These are phyloP conservation scores for Ulota crispa DNA, from an alignment of 225 moss, liverwort and hornwort species.

Conservation along the genomic window DNA sequence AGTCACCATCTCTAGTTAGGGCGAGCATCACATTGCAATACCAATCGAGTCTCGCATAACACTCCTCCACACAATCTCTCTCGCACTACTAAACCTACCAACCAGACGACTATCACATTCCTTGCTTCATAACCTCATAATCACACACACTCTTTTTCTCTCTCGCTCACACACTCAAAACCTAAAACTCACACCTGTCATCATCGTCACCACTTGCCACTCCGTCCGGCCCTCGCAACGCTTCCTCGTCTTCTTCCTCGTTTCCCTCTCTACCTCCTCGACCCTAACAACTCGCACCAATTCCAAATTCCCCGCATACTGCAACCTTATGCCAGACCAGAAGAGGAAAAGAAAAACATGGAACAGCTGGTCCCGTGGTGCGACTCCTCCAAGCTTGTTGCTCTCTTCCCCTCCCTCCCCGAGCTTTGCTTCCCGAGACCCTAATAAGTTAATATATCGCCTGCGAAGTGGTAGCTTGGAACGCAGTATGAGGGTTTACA, in stretches of 20 bases:
- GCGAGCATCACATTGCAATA: constrained; percentile 46
- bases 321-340: neutral
- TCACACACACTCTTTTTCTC: neutral
- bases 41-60: neutral
- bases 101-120: neutral
- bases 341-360: neutral
- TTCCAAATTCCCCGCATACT: constrained; percentile 40
- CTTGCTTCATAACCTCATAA: neutral
- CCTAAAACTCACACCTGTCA: constrained; percentile 24
- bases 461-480: no score
- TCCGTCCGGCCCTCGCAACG: constrained; percentile 7
- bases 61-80: constrained; percentile 2
- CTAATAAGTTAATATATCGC: neutral
- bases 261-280: neutral
- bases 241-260: neutral
- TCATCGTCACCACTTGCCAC: constrained; percentile 8
- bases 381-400: neutral
- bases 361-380: neutral
- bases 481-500: neutral
- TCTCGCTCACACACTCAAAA: neutral
- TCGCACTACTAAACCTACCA: neutral
- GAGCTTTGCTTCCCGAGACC: neutral
- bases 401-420: neutral
- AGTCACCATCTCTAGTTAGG: constrained; percentile 27
- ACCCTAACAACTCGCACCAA: constrained; percentile 28